Percentiles rank a stretch among this genome's conserved stretches.
Conservation (phyloP, 1,284 basidiomycete species). For the Ganoderma boninense region DNA sequence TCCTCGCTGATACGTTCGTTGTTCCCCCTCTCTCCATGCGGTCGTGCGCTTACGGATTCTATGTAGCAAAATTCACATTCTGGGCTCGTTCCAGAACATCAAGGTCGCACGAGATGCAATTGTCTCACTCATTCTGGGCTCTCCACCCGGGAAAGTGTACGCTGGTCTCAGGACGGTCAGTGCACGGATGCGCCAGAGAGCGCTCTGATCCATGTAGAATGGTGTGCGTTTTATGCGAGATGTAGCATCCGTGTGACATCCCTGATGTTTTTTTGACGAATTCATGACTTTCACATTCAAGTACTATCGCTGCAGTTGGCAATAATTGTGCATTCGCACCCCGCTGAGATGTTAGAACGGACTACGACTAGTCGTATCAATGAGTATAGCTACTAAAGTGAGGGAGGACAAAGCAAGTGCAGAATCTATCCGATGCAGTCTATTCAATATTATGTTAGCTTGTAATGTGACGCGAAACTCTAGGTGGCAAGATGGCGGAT, state of each 20-base stretch:
- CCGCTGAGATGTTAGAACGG: neutral
- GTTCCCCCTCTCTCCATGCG: slow-evolving; percentile 5
- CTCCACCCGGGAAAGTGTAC: slow-evolving; percentile 97
- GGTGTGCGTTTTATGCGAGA: slow-evolving; percentile 2
- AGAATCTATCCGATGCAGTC: neutral
- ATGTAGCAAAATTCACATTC: slow-evolving; percentile 89
- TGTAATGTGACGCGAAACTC: neutral
- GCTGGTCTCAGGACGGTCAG: slow-evolving; percentile 91
- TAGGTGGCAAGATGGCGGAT: neutral
- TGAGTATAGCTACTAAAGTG: neutral
- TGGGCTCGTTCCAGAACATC: slow-evolving; percentile 97
- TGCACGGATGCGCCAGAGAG: slow-evolving; percentile 92
- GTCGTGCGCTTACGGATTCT: neutral
- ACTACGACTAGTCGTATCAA: neutral
- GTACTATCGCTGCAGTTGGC: no score
- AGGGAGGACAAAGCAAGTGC: neutral
- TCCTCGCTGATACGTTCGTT: slow-evolving; percentile 94
- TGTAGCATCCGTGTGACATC: slow-evolving; percentile 14
- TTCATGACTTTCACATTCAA: neutral
- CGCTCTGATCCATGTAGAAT: slow-evolving; percentile 51
- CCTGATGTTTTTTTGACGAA: neutral
- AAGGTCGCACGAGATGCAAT: slow-evolving; percentile 97
- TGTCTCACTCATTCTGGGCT: slow-evolving; percentile 94
- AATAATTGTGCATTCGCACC: neutral
- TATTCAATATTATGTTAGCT: no score